Evolutionary conservation across 176 grass and related monocot genomes (phyloP).

Genomic region (Oryza nivara): DNA sequence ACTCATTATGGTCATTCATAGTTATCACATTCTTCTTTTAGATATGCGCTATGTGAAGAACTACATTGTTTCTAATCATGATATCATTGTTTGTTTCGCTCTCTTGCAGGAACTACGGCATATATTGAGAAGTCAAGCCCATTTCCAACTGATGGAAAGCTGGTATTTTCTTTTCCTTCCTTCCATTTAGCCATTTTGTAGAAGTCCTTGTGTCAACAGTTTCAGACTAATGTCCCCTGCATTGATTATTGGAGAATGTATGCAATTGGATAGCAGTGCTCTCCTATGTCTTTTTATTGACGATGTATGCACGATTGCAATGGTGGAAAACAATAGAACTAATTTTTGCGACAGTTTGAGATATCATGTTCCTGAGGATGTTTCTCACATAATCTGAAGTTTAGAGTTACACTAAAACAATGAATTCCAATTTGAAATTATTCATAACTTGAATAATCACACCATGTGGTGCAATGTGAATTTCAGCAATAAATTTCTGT

Average conservation of each 20-base stretch:
- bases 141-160: conserved; percentile 88
- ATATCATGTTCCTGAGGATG: conserved; percentile 22
- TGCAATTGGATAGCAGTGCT: not conserved
- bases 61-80: conserved; percentile 6
- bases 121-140: conserved; percentile 95
- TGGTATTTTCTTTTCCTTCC: conserved; percentile 45
- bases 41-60: not conserved
- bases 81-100: not conserved
- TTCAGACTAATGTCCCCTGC: not conserved
- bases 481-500: not conserved
- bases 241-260: not conserved
- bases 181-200: not conserved
- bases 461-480: not conserved
- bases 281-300: not conserved
- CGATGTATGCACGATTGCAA: not conserved
- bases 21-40: not conserved
- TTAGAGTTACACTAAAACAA: not conserved
- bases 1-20: not conserved
- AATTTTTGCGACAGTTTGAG: not conserved
- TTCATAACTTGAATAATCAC: conserved; percentile 7
- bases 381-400: conserved; percentile 8
- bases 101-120: conserved; percentile 66
- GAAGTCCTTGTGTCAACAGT: not conserved
- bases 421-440: not conserved
- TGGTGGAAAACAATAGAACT: not conserved